A percentile compares a stretch with the other conserved stretches of the same genome.
phyloP scores from a whole-genome alignment of 805 yeast genomes.

The Spathaspora girioi region DNA sequence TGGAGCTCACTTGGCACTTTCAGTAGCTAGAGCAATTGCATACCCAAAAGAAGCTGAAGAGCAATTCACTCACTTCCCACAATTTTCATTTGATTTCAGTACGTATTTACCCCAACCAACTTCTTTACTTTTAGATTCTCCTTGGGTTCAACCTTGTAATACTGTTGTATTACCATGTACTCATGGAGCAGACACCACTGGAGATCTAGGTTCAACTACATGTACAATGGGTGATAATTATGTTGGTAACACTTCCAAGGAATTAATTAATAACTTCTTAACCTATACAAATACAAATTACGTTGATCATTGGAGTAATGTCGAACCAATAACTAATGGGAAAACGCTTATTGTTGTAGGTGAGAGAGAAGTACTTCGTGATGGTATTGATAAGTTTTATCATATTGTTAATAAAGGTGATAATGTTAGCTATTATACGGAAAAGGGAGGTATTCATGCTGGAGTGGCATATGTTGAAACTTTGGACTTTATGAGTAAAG shows the following conservation, averaged over 20 bases:
- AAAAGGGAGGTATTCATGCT: conserved; percentile 33
- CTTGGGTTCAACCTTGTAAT: conserved; percentile 33
- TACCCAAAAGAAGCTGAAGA: conserved; percentile 26
- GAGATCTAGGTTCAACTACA: conserved; percentile 27
- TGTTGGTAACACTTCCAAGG: conserved; percentile 15
- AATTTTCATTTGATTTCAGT: conserved; percentile 10
- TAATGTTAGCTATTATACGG: conserved; percentile 17
- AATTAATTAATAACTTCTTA: conserved; percentile 14
- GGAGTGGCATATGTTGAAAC: conserved; percentile 29
- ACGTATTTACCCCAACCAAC: conserved; percentile 22
- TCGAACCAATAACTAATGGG: conserved; percentile 18
- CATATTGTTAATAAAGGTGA: conserved; percentile 16
- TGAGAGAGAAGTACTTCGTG: conserved; percentile 28
- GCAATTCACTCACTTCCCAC: conserved; percentile 17
- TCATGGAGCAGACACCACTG: conserved; percentile 20
- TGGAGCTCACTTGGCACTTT: conserved; percentile 32
- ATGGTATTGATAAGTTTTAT: conserved; percentile 24
- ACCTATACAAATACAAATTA: conserved; percentile 20
- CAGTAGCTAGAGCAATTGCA: conserved; percentile 17
- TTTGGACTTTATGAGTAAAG: conserved; percentile 20
- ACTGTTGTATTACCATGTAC: conserved; percentile 15
- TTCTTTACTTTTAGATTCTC: conserved; percentile 23
- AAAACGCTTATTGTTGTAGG: conserved; percentile 21
- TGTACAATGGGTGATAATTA: conserved; percentile 29
- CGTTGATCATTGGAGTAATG: conserved; percentile 21